Evolutionary conservation across 768 basidiomycete genomes (phyloP), one percentile per base, ranked within the genome.

Genomic region (Boletus rufocinnamomeus): DNA sequence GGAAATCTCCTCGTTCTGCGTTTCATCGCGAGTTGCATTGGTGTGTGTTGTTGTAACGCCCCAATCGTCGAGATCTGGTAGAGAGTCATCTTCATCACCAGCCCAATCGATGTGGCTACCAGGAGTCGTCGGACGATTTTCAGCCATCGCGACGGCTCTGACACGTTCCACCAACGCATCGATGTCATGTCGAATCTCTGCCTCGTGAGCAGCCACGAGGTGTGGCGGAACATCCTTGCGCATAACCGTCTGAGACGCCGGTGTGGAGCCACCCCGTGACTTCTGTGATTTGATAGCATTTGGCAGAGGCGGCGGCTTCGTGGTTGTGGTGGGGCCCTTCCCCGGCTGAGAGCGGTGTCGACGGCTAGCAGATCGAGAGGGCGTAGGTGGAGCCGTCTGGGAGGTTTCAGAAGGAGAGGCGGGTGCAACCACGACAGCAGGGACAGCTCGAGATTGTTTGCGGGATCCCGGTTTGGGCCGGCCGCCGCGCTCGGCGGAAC

Each of bases 71-170:
- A 94, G 78, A 72, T 91, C 89, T 6, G 92, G 91, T 2, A 94
- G 76, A 60, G 82, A 85, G 59, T 84, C 82, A 61, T 93, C 91
- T 56, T 94, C 91, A 63, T 93, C 90, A 37, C 87, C 88, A 43
- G 92, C 92, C 92, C 92, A 94, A 72, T 93, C 91, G 57, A 93
- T 88, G 62, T 93, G 90, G 57, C 85, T 89, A 35, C 86, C 87
- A 16, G 88, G 88, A 2, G 88, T 88, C 17, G 82, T 75, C 14
- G 89, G 86, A 45, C 88, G 76, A 65, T 84, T 78, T 52, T 83
- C 78, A 34, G 79, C 85, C 84, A 91, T 89, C 10, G 88, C 88
- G 8, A 84, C 83, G 10, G 88, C 85, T 49, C 89, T 77, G 13
- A 89, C 86, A 52, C 84, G 87, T 68, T 92, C 88, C 16, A 91